Conservation (phyloP, 75 land plant species). For the Isoetes taiwanensis region DNA sequence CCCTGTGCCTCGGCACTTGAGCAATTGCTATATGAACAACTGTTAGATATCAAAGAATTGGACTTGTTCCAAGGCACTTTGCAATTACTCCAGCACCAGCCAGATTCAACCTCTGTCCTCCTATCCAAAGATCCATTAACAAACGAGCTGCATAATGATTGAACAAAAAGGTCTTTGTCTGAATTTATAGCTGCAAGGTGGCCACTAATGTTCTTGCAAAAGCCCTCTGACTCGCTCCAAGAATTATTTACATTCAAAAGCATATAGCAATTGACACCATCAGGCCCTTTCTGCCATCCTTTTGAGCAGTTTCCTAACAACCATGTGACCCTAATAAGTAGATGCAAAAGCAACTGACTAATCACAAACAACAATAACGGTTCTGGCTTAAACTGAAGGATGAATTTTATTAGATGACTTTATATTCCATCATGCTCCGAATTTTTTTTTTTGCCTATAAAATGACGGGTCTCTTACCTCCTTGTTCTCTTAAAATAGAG, state of each 20-base stretch:
- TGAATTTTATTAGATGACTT: no score
- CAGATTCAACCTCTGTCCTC: conserved; percentile 45
- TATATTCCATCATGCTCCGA: no score
- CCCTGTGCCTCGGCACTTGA: conserved; percentile 8
- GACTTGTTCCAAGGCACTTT: conserved; percentile 36
- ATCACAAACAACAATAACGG: no score
- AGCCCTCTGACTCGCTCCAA: conserved; percentile 54
- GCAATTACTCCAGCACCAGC: conserved; percentile 75
- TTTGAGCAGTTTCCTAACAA: conserved; percentile 42
- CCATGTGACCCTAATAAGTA: background rate
- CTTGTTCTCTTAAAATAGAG: no score
- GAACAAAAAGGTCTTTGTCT: conserved; percentile 30
- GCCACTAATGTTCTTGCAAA: conserved; percentile 35
- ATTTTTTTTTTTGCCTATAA: no score
- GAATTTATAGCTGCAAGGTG: conserved; percentile 55
- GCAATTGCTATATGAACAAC: conserved; percentile 35
- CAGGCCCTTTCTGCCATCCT: conserved; percentile 47
- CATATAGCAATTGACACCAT: conserved; percentile 37
- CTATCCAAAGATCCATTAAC: conserved; percentile 69
- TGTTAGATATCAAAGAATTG: conserved; percentile 29
- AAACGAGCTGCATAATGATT: conserved; percentile 31
- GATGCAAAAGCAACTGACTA: no score
- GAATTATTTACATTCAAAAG: conserved; percentile 11
- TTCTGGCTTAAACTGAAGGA: no score
- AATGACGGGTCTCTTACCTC: no score